Percentiles rank a stretch among this genome's conserved stretches.
These are phyloP conservation scores for Galeopsis tetrahit DNA, from an alignment of 257 asterid genomes.

Conservation along the genomic window DNA sequence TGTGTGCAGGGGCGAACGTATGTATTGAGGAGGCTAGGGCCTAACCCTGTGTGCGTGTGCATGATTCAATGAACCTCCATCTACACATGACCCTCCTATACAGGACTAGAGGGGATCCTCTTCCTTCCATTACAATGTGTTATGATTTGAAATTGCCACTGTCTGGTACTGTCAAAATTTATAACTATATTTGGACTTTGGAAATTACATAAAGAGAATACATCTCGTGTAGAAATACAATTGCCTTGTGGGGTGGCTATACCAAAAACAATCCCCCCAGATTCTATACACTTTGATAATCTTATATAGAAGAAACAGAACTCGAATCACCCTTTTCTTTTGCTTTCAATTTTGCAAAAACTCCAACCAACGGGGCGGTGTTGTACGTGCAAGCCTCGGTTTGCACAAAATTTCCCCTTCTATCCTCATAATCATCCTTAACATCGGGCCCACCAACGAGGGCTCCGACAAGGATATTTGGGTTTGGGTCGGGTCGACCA, in stretches of 20 bases:
- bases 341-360: slow-evolving; percentile 61
- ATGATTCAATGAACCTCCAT: too few relatives aligned
- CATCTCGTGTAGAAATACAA: slow-evolving; percentile 15
- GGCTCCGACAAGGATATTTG: slow-evolving; percentile 69
- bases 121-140: too few relatives aligned
- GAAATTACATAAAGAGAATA: slow-evolving; percentile 24
- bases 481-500: slow-evolving; percentile 60
- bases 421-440: slow-evolving; percentile 59
- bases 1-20: too few relatives aligned
- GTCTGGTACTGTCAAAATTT: neutral
- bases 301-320: slow-evolving; percentile 43
- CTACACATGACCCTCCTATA: too few relatives aligned
- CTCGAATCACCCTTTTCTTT: slow-evolving; percentile 23
- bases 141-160: too few relatives aligned
- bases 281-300: slow-evolving; percentile 28
- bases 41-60: too few relatives aligned
- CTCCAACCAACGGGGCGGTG: slow-evolving; percentile 80
- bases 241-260: slow-evolving; percentile 32
- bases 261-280: slow-evolving; percentile 23
- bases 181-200: slow-evolving; percentile 1
- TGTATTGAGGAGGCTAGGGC: too few relatives aligned
- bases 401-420: slow-evolving; percentile 71
- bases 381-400: slow-evolving; percentile 94
- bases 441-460: slow-evolving; percentile 81
- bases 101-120: too few relatives aligned